phyloP scores from a whole-genome alignment of 768 basidiomycete genomes.

The Termitomyces sp. region DNA sequence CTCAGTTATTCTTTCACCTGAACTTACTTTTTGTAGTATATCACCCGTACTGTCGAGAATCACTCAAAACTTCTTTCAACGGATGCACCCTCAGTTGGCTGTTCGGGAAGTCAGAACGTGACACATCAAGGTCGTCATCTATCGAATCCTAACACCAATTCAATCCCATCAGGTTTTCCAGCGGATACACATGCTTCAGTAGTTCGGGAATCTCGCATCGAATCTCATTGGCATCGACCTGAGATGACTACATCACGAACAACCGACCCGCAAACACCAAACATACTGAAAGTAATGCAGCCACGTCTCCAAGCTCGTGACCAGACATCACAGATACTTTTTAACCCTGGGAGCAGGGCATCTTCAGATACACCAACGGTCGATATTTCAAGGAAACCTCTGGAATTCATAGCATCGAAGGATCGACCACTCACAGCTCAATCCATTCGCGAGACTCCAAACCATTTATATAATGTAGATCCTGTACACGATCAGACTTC shows the following conservation, averaged over 20 bases:
- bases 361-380: not conserved
- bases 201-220: not conserved
- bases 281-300: not conserved
- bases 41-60: not conserved
- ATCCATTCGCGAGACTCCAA: not conserved
- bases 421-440: not conserved
- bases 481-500: not conserved
- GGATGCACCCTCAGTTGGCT: not conserved
- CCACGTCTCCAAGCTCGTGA: not conserved
- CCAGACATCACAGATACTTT: not conserved
- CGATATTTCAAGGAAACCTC: not conserved
- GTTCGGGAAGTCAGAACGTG: not conserved
- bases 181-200: not conserved
- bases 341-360: not conserved
- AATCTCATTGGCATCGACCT: not conserved
- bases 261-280: not conserved
- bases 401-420: not conserved
- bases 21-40: not conserved
- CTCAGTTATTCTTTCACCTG: not conserved
- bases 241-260: not conserved
- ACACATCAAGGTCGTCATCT: not conserved
- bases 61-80: not conserved
- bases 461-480: not conserved
- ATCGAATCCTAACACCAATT: not conserved
- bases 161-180: not conserved